Evolutionary conservation across 495 filamentous ascomycete genomes (phyloP), one percentile per base, ranked within the genome.

Genomic region (Niebla homalea): DNA sequence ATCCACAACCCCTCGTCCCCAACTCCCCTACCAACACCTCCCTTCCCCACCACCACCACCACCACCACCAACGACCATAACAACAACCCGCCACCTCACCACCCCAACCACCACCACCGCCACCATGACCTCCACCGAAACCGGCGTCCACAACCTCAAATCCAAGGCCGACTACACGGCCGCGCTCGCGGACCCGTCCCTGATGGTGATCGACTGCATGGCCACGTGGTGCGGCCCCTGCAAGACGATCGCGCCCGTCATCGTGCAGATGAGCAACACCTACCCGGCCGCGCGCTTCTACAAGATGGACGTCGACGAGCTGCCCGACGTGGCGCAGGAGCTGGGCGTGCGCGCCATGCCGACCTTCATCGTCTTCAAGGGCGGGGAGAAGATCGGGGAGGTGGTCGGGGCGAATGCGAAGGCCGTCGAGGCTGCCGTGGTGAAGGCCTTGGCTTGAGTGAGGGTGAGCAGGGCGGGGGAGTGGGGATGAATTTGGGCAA

Each of bases 221-320:
- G 90, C 90, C 40, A 76, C 69, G 35, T 97, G 90, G 90, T 97
- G 90, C 74, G 89, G 88, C 36, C 90, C 90, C 49, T 97, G 90
- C 82, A 95, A 88, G 73, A 72, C 77, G 56, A 87, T 97, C 58
- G 77, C 88, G 18, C 90, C 90, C 36, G 59, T 73, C 22, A 63
- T 95, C 48, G 76, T 78, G 20, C 36, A 32, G 55, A 80, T 77
- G 49, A 76, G 73, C 62, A 57, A 80, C 40, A 55, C 63, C 18
- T 73, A 74, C 67, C 40, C 72, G 53, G 60, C 68, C 49, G 75
- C 79, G 57, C 71, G 76, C 60, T 96, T 95, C 71, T 83, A 77
- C 78, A 94, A 96, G 77, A 66, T 98, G 63, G 89, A 97, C 68
- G 89, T 97, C 53, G 92, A 98, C 66, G 70, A 84, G 53, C 70